Evolutionary conservation across 371 early-diverging fungal genomes (phyloP).

Genomic region (Basidiobolus meristosporus): DNA sequence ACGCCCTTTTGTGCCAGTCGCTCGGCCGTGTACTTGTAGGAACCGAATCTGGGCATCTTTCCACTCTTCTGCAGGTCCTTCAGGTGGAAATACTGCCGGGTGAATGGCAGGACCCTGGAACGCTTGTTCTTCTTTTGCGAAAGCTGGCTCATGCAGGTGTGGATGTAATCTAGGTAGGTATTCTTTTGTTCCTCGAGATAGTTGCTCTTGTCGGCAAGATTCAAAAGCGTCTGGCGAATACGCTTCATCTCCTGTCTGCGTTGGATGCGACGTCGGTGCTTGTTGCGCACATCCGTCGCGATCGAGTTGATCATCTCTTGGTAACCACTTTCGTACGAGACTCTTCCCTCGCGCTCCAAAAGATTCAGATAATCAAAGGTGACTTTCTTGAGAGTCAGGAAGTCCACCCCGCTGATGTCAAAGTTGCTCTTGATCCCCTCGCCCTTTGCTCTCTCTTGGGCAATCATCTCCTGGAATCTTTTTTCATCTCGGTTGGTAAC

Average conservation of each 20-base stretch:
- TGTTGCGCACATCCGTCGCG: constrained; percentile 81
- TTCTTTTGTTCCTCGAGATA: constrained; percentile 73
- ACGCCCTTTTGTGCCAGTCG: constrained; percentile 85
- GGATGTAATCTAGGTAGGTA: constrained; percentile 77
- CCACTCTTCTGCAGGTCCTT: constrained; percentile 67
- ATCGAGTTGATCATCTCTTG: constrained; percentile 84
- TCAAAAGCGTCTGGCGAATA: constrained; percentile 53
- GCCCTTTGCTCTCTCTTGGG: too few relatives aligned
- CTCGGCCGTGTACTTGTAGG: constrained; percentile 91
- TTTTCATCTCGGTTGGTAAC: constrained; percentile 54
- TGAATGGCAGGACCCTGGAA: constrained; percentile 65
- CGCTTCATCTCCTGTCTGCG: constrained; percentile 49
- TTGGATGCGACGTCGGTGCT: constrained; percentile 65
- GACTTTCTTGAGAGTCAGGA: constrained; percentile 37
- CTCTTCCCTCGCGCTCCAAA: constrained; percentile 44
- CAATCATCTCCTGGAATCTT: constrained; percentile 29
- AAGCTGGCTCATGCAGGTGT: constrained; percentile 71
- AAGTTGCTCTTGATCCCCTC: constrained; percentile 8
- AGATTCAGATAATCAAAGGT: constrained; percentile 52
- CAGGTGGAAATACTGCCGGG: constrained; percentile 84
- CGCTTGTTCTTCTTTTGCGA: constrained; percentile 59
- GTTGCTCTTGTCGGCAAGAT: constrained; percentile 57
- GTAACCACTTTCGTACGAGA: constrained; percentile 30
- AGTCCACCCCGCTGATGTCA: constrained; percentile 29
- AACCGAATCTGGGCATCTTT: constrained; percentile 87